Conservation (phyloP, 2,329 filamentous ascomycete genomes). For the Tolypocladium endophyticum region DNA sequence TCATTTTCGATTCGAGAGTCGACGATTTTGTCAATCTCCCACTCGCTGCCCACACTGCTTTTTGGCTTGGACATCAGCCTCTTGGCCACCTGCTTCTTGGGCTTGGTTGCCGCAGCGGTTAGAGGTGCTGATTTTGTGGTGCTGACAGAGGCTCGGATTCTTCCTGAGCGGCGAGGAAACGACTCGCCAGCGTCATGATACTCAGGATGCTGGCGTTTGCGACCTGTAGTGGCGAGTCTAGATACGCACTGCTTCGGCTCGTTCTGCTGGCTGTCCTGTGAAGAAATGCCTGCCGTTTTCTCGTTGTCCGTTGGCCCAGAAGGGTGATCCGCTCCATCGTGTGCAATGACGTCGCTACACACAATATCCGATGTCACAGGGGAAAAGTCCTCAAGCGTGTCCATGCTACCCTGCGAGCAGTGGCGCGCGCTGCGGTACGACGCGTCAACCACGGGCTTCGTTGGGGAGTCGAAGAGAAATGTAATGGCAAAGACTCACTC, state of each 20-base stretch:
- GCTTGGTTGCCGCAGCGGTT: constrained; percentile 6
- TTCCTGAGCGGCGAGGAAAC: background rate
- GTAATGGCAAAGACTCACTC: constrained; percentile 2
- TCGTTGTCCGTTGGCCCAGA: background rate
- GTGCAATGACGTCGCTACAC: background rate
- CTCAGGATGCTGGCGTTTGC: background rate
- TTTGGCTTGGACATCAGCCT: background rate
- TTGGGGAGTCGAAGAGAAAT: background rate
- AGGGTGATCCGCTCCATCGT: background rate
- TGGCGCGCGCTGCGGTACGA: constrained; percentile 2
- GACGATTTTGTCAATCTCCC: constrained; percentile 37
- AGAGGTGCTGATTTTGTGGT: background rate
- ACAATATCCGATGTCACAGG: background rate
- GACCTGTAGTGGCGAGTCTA: background rate
- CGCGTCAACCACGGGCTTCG: background rate
- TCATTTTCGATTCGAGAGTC: constrained; percentile 25
- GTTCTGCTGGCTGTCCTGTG: background rate
- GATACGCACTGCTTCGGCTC: no score
- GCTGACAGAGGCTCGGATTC: background rate
- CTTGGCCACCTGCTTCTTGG: constrained; percentile 4
- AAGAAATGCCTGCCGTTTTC: background rate
- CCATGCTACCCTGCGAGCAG: constrained; percentile 5
- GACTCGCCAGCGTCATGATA: background rate
- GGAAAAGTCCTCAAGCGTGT: background rate
- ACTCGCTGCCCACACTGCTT: constrained; percentile 17